Conservation (phyloP, 345 rosid species). For the Melastoma malabathricum region DNA sequence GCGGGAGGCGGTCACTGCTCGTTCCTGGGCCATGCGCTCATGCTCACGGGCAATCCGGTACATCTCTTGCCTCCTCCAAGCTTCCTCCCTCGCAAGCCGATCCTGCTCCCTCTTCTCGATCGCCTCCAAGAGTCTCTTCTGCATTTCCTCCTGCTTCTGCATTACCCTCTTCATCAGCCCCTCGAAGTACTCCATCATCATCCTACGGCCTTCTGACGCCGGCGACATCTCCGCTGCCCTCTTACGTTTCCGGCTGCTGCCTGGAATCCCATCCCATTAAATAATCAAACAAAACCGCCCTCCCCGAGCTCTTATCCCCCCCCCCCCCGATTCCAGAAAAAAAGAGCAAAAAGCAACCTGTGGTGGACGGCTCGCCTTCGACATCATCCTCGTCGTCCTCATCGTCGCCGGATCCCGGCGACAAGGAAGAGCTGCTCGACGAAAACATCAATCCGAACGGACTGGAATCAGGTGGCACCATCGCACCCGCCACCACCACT, state of each 20-base stretch:
- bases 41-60: slow-evolving; percentile 50
- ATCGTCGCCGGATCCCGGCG: slow-evolving; percentile 41
- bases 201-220: slow-evolving; percentile 19
- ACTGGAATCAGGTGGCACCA: background rate
- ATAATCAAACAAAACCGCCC: too few relatives aligned
- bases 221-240: slow-evolving; percentile 19
- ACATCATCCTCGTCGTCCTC: slow-evolving; percentile 26
- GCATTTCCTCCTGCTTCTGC: slow-evolving; percentile 79
- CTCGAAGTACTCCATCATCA: slow-evolving; percentile 72
- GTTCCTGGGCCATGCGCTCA: slow-evolving; percentile 56
- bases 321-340: too few relatives aligned
- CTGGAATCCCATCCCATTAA: slow-evolving; percentile 12
- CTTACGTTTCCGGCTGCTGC: slow-evolving; percentile 56
- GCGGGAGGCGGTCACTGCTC: slow-evolving; percentile 51
- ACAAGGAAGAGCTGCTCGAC: slow-evolving; percentile 47
- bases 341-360: background rate
- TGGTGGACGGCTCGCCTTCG: slow-evolving; percentile 23
- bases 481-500: background rate
- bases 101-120: slow-evolving; percentile 80
- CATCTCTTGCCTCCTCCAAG: slow-evolving; percentile 74
- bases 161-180: slow-evolving; percentile 56
- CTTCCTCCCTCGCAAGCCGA: slow-evolving; percentile 59
- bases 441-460: slow-evolving; percentile 40
- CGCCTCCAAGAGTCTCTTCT: slow-evolving; percentile 54
- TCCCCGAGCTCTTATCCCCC: too few relatives aligned